These are phyloP conservation scores for Colletotrichum zoysiae DNA, from an alignment of 2,329 filamentous ascomycete species.

Conservation along the genomic window DNA sequence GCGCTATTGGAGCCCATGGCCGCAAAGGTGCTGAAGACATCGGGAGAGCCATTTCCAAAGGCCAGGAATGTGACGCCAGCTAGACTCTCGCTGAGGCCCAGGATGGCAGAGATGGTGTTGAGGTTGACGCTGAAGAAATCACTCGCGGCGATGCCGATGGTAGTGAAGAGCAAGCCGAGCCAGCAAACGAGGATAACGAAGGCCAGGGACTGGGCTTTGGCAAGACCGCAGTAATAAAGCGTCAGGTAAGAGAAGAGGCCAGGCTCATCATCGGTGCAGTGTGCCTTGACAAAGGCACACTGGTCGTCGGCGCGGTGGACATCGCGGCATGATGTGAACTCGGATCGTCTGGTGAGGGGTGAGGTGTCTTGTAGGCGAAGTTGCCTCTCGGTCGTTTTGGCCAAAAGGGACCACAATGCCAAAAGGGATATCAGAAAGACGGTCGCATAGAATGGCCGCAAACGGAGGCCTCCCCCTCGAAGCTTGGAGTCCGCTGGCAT, in stretches of 20 bases:
- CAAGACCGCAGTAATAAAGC: slow-evolving; percentile 88
- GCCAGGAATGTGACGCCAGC: slow-evolving; percentile 96
- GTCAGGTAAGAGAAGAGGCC: slow-evolving; percentile 89
- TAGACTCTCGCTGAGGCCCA: slow-evolving; percentile 95
- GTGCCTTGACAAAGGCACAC: slow-evolving; percentile 84
- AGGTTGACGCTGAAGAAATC: slow-evolving; percentile 99
- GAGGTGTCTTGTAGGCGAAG: slow-evolving; percentile 39
- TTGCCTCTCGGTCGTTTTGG: slow-evolving; percentile 33
- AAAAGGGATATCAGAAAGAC: slow-evolving; percentile 61
- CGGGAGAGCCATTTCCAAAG: slow-evolving; percentile 97
- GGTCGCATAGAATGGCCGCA: slow-evolving; percentile 64
- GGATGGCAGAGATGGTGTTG: slow-evolving; percentile 87
- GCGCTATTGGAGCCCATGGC: slow-evolving; percentile 97
- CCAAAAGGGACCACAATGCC: slow-evolving; percentile 59
- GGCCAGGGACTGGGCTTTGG: slow-evolving; percentile 77
- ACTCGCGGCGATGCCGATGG: slow-evolving; percentile 96
- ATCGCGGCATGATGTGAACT: slow-evolving; percentile 74
- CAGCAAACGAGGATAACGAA: slow-evolving; percentile 83
- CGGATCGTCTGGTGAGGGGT: slow-evolving; percentile 47
- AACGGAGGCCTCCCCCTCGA: slow-evolving; percentile 55
- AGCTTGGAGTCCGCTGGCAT: slow-evolving; percentile 46
- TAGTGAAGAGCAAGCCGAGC: slow-evolving; percentile 92
- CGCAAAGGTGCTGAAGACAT: slow-evolving; percentile 98
- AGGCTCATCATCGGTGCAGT: slow-evolving; percentile 91
- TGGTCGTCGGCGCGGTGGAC: slow-evolving; percentile 84